A percentile compares a stretch with the other conserved stretches of the same genome.
These are phyloP conservation scores for Pholiota molesta DNA, from an alignment of 768 basidiomycete genomes.

Conservation along the genomic window DNA sequence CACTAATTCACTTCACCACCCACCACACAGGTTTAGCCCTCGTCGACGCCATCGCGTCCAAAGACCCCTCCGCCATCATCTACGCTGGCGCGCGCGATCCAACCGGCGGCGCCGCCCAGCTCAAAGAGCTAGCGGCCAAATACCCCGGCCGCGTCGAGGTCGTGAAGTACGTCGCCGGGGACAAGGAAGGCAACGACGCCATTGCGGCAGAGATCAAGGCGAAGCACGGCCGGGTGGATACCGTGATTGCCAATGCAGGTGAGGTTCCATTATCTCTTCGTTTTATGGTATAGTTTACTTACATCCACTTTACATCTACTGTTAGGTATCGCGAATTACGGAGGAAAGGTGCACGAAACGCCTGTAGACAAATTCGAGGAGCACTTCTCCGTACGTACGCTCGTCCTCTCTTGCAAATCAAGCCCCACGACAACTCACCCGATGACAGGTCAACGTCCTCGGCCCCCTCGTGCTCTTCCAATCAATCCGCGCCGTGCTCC, in stretches of 20 bases:
- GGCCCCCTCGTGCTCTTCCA: constrained; percentile 6
- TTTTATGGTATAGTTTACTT: background rate
- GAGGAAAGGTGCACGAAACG: background rate
- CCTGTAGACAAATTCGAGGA: background rate
- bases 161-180: background rate
- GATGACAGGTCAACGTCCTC: background rate
- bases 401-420: too few relatives aligned
- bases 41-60: too few relatives aligned
- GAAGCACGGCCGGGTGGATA: background rate
- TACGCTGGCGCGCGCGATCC: background rate
- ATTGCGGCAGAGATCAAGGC: too few relatives aligned
- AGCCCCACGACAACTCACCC: too few relatives aligned
- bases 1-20: too few relatives aligned
- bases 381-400: background rate
- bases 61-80: background rate
- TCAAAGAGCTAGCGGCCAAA: background rate
- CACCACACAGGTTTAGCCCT: too few relatives aligned
- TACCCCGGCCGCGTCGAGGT: background rate
- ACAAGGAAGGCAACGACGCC: too few relatives aligned
- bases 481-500: constrained; percentile 1
- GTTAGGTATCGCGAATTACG: background rate
- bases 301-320: too few relatives aligned
- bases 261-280: background rate
- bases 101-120: background rate
- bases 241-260: constrained; percentile 3